Percentiles rank a stretch among this genome's conserved stretches.
phyloP scores from a whole-genome alignment of 2,329 filamentous ascomycete genomes.

The Ceratocystis cacaofunesta region DNA sequence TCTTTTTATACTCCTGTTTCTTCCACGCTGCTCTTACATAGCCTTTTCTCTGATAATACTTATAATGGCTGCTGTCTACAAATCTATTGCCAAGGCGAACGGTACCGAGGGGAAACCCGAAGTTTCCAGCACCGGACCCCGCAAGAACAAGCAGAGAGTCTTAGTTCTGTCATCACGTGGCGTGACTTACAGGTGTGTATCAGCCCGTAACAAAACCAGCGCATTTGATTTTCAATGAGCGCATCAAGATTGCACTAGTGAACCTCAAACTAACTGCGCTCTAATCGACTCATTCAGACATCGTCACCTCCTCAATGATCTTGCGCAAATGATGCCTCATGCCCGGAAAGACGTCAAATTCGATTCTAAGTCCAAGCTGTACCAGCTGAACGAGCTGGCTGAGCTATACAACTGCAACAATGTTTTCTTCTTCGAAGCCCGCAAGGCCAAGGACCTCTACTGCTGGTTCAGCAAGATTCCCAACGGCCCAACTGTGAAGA shows the following conservation, averaged over 20 bases:
- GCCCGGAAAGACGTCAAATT: constrained; percentile 90
- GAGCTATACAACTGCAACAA: constrained; percentile 88
- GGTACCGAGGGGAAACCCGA: constrained; percentile 33
- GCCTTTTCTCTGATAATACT: neutral
- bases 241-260: no score
- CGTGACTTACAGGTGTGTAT: constrained; percentile 60
- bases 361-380: constrained; percentile 82
- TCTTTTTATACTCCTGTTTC: constrained; percentile 15
- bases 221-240: no score
- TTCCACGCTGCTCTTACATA: neutral
- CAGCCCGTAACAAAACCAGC: neutral
- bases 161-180: constrained; percentile 85
- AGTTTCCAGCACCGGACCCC: constrained; percentile 31
- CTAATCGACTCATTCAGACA: constrained; percentile 41
- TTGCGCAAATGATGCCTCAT: constrained; percentile 79
- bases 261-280: neutral
- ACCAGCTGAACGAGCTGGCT: constrained; percentile 61
- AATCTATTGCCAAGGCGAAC: constrained; percentile 50
- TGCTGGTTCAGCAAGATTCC: constrained; percentile 85
- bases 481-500: constrained; percentile 45
- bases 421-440: constrained; percentile 85
- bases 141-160: constrained; percentile 60
- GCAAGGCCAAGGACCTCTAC: constrained; percentile 89
- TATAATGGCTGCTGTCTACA: constrained; percentile 59
- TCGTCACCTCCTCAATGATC: constrained; percentile 80